Evolutionary conservation across 2,329 filamentous ascomycete species (phyloP).

Genomic region (Trichoderma simmonsii): DNA sequence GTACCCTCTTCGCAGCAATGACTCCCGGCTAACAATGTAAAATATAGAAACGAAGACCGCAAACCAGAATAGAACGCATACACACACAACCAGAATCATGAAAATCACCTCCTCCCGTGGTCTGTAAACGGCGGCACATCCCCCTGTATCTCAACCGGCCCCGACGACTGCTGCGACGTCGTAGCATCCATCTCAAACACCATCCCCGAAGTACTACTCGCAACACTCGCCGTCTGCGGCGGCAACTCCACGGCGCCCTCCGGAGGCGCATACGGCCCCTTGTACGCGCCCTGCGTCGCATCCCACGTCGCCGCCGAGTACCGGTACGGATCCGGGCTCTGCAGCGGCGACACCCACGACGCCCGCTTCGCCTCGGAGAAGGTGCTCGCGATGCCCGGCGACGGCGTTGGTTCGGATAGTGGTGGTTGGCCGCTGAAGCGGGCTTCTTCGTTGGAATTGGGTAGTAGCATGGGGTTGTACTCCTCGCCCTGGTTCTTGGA

Average conservation of each 20-base stretch:
- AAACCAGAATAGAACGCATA: neutral
- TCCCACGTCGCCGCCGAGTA: conserved; percentile 14
- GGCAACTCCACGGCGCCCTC: conserved; percentile 20
- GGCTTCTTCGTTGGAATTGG: conserved; percentile 19
- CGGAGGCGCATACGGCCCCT: conserved; percentile 19
- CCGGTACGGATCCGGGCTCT: conserved; percentile 16
- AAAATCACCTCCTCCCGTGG: neutral
- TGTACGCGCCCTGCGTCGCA: conserved; percentile 9
- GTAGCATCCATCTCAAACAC: conserved; percentile 23
- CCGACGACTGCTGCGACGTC: neutral
- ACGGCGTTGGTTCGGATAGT: conserved; percentile 23
- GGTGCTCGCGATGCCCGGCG: conserved; percentile 18
- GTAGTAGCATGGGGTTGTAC: conserved; percentile 31
- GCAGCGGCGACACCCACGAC: conserved; percentile 16
- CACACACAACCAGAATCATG: neutral
- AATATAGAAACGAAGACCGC: neutral
- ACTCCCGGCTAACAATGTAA: conserved; percentile 2
- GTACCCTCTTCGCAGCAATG: neutral
- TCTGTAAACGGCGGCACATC: conserved; percentile 13
- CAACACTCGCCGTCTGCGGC: neutral
- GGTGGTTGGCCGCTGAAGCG: conserved; percentile 18
- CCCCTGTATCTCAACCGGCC: conserved; percentile 20
- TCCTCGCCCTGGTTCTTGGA: conserved; percentile 29
- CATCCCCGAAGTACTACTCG: neutral
- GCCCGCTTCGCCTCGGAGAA: conserved; percentile 21